Evolutionary conservation across 75 land plant species (phyloP), one percentile per base, ranked within the genome.

Genomic region (Pinus taeda): DNA sequence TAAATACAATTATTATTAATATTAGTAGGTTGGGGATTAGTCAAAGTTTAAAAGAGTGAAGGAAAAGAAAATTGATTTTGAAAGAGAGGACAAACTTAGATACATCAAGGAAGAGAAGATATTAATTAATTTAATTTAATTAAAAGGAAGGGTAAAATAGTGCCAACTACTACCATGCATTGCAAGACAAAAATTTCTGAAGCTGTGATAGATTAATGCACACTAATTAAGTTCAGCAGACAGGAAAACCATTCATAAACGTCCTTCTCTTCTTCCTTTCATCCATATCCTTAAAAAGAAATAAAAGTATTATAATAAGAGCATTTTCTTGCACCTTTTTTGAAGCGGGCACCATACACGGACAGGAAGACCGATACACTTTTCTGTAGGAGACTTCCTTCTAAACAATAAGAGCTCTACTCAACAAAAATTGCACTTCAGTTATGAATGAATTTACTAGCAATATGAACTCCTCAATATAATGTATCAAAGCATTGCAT

Each of bases 321-420:
- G 37, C 9, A 49, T 49, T 49, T 37, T 2, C 9, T 17, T 69
- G 53, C 49, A 69, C 71, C 71, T 69, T 18, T 69, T 5, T 12
- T 69, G 53, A 69, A 69, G 71, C 42, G 71, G 71, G 53, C n/a
- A 39, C 71, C 71, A 69, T 69, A 69, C 71, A 69, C 71, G 71
- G 24, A 69, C 71, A 69, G 4, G 71, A 3, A 18, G 17, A 42
- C 53, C 71, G 42, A 69, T 69, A 69, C 71, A 69, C 37, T 42
- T 39, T 11, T 11, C 39, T 20, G 6, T 33, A 33, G 17, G 18
- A 17, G 17, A 33, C 69, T 65, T 65, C 69, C 20, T 37, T 13
- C 36, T 24, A n/a, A 65, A 12, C 69, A 65, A 33, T 33, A 65
- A 33, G 36, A 33, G 3, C 20, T 69, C 71, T 69, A 69, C 71